These are phyloP conservation scores for Raffaelea deltoideospora DNA, from an alignment of 2,329 filamentous ascomycete species.

Conservation along the genomic window DNA sequence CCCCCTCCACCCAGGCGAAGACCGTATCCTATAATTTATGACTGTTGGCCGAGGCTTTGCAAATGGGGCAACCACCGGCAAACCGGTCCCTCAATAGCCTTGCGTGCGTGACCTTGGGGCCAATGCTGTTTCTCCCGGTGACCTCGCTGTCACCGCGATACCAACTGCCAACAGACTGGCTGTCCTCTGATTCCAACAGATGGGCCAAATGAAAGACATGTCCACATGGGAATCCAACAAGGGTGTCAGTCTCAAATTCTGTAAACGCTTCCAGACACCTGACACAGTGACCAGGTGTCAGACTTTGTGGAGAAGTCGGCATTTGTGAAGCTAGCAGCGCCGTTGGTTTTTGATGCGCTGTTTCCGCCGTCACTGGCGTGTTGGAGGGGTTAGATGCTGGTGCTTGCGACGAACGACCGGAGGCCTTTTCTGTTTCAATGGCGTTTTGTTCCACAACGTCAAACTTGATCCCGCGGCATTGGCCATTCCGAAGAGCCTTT, in stretches of 20 bases:
- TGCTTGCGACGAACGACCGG: too few relatives aligned
- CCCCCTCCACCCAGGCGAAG: too few relatives aligned
- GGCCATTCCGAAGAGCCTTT: conserved; percentile 61
- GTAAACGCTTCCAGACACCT: conserved; percentile 40
- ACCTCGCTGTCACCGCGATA: too few relatives aligned
- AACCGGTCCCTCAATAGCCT: conserved; percentile 60
- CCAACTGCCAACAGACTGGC: too few relatives aligned
- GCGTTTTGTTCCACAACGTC: conserved; percentile 52
- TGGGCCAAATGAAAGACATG: conserved; percentile 70
- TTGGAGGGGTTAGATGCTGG: too few relatives aligned
- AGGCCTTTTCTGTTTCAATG: too few relatives aligned
- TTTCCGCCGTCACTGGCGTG: too few relatives aligned
- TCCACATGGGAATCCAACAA: conserved; percentile 69
- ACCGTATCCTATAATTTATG: too few relatives aligned
- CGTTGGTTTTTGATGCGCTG: too few relatives aligned
- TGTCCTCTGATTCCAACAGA: too few relatives aligned
- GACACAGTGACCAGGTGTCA: conserved; percentile 42
- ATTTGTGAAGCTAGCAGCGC: neutral
- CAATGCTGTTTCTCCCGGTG: conserved; percentile 49
- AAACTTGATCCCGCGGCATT: conserved; percentile 79
- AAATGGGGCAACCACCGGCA: conserved; percentile 48
- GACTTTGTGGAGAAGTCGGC: conserved; percentile 4
- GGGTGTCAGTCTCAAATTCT: conserved; percentile 51
- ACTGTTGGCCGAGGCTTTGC: conserved; percentile 12
- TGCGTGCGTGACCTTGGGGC: conserved; percentile 77